Evolutionary conservation across 495 filamentous ascomycete genomes (phyloP), one percentile per base, ranked within the genome.

Genomic region (Mycothermus thermophilus): DNA sequence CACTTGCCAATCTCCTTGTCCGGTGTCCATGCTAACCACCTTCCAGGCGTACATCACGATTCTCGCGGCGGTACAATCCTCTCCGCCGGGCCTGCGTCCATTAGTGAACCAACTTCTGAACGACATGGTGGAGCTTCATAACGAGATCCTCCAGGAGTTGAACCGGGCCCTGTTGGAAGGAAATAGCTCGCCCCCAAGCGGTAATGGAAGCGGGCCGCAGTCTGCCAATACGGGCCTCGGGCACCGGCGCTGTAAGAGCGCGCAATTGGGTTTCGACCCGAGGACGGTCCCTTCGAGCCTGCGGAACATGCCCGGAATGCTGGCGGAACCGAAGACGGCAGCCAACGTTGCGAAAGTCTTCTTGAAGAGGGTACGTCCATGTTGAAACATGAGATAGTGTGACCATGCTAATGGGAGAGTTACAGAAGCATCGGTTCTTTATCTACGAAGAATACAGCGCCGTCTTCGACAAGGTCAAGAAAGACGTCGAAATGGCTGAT

Each of bases 361-460:
- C 52, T 69, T 69, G 16, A 77, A 69, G 43, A 70, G 80, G 66
- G 83, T 88, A 61, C 46, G 67, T 7, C 6, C 2, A 12, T 12
- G 13, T 19, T 4, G 4, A 12, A 12, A 12, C 11, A 32, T n/a
- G n/a, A 9, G 12, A 18, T 3, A 14, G 2, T 13, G 25, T 40
- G 11, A 34, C 19, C 0, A 0, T 5, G 10, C 2, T 4, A 15
- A 8, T 10, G 19, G 8, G 1, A n/a, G n/a, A n/a, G n/a, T 13
- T 20, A 7, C 24, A 92, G 86, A 77, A 88, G 50, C 68, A 71
- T 34, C 77, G 78, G 0, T 90, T 95, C 53, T 78, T 79, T 50
- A 63, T 73, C 16, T 96, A 96, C 51, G 80, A 88, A 51, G 79
- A 87, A 38, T 96, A 90, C 44, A 80, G 79, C 19, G 76, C 76